Evolutionary conservation across 371 early-diverging fungal genomes (phyloP), one percentile per base, ranked within the genome.

Genomic region (Blakeslea trispora): DNA sequence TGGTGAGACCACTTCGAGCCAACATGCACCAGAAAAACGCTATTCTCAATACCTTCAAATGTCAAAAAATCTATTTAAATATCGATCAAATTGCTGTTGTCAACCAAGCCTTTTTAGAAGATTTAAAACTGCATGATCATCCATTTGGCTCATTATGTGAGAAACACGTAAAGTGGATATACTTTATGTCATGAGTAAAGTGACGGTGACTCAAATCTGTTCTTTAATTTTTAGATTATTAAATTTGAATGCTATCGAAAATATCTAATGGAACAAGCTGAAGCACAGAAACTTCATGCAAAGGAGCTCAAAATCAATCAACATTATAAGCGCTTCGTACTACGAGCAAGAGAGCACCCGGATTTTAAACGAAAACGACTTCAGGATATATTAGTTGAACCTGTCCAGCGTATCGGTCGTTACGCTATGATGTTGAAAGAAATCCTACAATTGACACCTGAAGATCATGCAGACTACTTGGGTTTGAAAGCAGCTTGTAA

Each of bases 401-500:
- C 80, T 8, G 74, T 69, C 0, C 80, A 79, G 43, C 71, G 80
- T 14, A 74, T 79, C 23, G 56, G 66, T 45, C 57, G 80, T 14
- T 79, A 79, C 44, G 61, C 71, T 1, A 63, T 79, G 75, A 66
- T 79, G 71, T n/a, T 79, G 5, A 64, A 69, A 67, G 75, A 73
- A 55, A 64, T 50, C 5, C 43, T 78, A 4, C 55, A 62, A n/a
- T 45, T 61, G 18, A 78, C 78, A 13, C 61, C 73, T 2, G 45
- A 57, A 46, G 59, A 63, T 10, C 73, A 72, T 59, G 59, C 55
- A 15, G 78, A 78, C 34, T 71, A 62, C 42, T 45, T 23, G 1
- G 69, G 68, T 14, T 54, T 78, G 35, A 64, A 53, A 13, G 40
- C 28, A 28, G 78, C 78, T 8, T 69, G 59, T 43, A 54, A 57